Base-by-base conservation (phyloP, 179 eudicot genomes). In the Actinidia chinensis region DNA sequence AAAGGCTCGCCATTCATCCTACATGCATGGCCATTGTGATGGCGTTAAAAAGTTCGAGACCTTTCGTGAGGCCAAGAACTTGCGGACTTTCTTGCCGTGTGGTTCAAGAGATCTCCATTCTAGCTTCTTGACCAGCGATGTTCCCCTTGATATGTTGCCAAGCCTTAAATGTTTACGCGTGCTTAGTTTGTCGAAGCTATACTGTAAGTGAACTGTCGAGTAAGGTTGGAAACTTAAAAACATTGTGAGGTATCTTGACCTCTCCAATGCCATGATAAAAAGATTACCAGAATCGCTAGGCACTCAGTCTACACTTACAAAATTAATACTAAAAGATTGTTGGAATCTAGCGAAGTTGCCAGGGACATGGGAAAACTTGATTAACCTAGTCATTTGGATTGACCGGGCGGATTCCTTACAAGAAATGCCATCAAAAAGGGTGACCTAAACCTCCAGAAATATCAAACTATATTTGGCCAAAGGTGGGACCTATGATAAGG, bases 1-100 rank as follows among this genome's bases (percentile, higher is more conserved):
- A 2, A 74, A 58, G 42, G 56, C 73, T 40, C 69, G 77, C 12
- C 68, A 77, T 48, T 68, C 78, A 15, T 58, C 78, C 4, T 63
- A 63, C n/a, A 6, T 46, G 15, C 61, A 4, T 9, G n/a, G 6
- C 14, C 0, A 0, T 12, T 0, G 18, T 1, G 73, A 47, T 8
- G 73, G 73, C 7, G 2, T 69, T 13, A 47, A 69, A 0, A 47
- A 5, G 47, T 46, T 69, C 23, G 73, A 47, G 54, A 6, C 5
- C 18, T 47, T 72, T 23, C 4, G 46, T 3, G 48, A 23, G 56
- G 74, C 69, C 0, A 51, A 66, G 65, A 23, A 23, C 12, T 20
- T 80, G 12, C 66, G 70, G 20, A 66, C 81, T 2, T 55, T 82
- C 65, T 8, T 82, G 14, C n/a, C 28, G 8, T 9, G 0, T 12